Base-by-base conservation (phyloP, 306 rosid genomes). In the Dryas alaskensis region DNA sequence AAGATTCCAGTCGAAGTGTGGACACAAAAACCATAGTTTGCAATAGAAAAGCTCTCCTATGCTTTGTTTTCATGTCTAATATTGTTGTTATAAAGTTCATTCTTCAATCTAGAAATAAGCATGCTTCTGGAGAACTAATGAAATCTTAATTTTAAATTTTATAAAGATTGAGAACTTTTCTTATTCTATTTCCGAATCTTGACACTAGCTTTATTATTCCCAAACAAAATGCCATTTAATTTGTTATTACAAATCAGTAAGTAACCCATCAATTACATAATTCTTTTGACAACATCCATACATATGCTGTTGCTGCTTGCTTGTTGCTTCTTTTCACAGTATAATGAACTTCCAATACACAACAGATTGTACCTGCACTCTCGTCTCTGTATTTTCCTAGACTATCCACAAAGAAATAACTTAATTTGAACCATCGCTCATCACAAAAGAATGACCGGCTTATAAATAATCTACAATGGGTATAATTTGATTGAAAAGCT, bases 361-460 rank as follows among this genome's bases (percentile, higher is more conserved):
- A 68, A 51, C 10, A 10, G 3, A 68, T 13, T 0, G 11, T 52
- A 3, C 48, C 48, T 9, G 48, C 16, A n/a, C 50, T 63, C 47
- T 43, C 5, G 10, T 65, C 40, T 10, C 5, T 1, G 70, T 3
- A 10, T 54, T 57, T 43, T 25, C 75, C 66, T 57, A 44, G 10
- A 25, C 55, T 57, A 43, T 42, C 16, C 54, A 13, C 53, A 43
- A 70, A 55, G 42, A 70, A 43, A 55, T 19, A 12, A 12, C 65
- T 22, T 12, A 19, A 43, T 70, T 39, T 17, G 50, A 69, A n/a
- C 11, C 51, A 65, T 10, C 17, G 44, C 5, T 37, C 45, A 5
- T 42, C 48, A 16, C 40, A 70, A 19, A 71, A 70, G 64, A 70
- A 55, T 43, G 25, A 55, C 14, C 65, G 3, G 3, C 73, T 12